Conservation (phyloP, 2,329 filamentous ascomycete species). For the Trichoderma sp. region DNA sequence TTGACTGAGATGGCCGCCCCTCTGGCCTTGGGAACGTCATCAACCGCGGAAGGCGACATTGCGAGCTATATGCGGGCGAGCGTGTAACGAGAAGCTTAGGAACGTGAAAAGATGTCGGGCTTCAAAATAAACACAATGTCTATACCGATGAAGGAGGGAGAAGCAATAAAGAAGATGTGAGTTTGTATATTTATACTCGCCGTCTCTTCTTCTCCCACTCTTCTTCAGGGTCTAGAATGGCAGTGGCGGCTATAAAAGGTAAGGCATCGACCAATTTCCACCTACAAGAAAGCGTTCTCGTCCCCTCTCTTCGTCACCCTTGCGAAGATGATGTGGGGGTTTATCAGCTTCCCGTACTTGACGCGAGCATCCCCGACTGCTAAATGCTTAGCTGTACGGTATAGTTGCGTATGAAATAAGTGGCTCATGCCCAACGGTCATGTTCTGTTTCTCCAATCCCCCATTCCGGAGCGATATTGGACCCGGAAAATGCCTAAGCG, state of each 20-base stretch:
- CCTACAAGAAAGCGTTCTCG: not conserved
- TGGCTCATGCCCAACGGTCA: conserved; percentile 5
- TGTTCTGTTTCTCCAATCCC: not conserved
- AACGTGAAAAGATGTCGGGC: not conserved
- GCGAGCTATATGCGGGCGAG: conserved; percentile 10
- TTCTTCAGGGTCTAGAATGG: not conserved
- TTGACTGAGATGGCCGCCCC: conserved; percentile 43
- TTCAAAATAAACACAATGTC: not conserved
- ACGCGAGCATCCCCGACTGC: conserved; percentile 3
- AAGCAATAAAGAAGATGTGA: not conserved
- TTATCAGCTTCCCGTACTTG: not conserved
- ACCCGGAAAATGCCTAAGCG: conserved; percentile 15
- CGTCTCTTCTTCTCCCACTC: not conserved
- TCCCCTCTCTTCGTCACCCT: conserved; percentile 13
- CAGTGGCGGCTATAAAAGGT: conserved; percentile 5
- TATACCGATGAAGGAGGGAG: not conserved
- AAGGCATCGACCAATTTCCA: conserved; percentile 2
- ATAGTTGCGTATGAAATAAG: not conserved
- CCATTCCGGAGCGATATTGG: not conserved
- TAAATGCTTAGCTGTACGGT: not conserved
- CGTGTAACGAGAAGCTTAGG: not conserved
- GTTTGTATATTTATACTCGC: not conserved
- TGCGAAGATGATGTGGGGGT: not conserved
- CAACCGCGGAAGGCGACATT: conserved; percentile 38
- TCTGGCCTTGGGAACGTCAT: conserved; percentile 29